Evolutionary conservation across 495 filamentous ascomycete species (phyloP).

Genomic region (Parachaetomium inaequale): DNA sequence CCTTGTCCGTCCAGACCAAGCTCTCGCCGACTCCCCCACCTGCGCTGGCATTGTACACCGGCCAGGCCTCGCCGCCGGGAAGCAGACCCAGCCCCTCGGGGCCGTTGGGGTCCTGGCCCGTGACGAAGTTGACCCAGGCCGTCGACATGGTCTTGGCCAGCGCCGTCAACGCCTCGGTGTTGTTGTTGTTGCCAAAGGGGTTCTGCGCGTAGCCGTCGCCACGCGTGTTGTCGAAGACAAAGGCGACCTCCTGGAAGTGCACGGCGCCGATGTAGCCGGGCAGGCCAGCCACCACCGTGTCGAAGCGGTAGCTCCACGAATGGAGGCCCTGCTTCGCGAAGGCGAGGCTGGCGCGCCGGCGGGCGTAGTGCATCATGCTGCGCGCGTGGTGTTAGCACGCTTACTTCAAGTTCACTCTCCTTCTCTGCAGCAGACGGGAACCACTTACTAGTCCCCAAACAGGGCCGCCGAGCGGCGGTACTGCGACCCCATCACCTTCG

Average conservation of each 20-base stretch:
- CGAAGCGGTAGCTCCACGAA: slow-evolving; percentile 1
- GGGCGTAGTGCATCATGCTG: neutral
- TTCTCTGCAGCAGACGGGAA: neutral
- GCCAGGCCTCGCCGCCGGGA: neutral
- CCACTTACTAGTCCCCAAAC: neutral
- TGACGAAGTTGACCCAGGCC: slow-evolving; percentile 1
- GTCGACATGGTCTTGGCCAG: slow-evolving; percentile 3
- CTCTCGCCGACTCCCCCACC: slow-evolving; percentile 4
- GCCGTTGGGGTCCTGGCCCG: slow-evolving; percentile 4
- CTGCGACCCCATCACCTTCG: neutral
- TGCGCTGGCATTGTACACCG: neutral
- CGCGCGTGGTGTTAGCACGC: too few relatives aligned
- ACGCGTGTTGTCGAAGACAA: slow-evolving; percentile 1
- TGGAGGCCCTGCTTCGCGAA: neutral
- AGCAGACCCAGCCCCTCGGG: neutral
- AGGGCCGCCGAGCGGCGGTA: slow-evolving; percentile 2
- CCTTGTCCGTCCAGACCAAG: neutral
- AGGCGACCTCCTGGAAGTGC: slow-evolving; percentile 1
- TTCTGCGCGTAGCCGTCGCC: neutral
- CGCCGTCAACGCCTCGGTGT: neutral
- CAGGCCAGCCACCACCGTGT: neutral
- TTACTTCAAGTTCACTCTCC: neutral
- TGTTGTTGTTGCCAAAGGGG: slow-evolving; percentile 1
- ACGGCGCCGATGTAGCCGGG: neutral
- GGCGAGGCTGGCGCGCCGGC: neutral